Percentiles rank a stretch among this genome's conserved stretches.
Conservation (phyloP, 257 asterid species). For the Solanum piurae region DNA sequence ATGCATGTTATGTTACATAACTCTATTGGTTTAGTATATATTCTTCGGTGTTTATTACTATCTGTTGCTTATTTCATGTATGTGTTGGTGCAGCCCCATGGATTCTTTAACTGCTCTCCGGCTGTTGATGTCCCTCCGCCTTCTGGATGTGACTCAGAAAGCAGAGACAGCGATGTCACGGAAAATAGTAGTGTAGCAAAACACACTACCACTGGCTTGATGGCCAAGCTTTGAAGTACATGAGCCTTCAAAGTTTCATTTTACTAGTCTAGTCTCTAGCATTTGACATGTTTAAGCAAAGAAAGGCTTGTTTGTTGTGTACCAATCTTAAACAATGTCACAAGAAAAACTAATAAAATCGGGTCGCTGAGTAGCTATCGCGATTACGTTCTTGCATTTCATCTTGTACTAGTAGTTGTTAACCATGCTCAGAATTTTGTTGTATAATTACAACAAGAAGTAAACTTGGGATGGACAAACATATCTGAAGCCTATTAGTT, state of each 20-base stretch:
- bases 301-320: not conserved
- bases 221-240: slow-evolving; percentile 46
- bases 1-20: not conserved
- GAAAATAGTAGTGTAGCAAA: slow-evolving; percentile 36
- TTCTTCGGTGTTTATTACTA: not conserved
- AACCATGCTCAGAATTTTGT: not conserved
- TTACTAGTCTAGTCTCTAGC: too few relatives aligned
- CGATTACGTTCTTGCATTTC: not conserved
- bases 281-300: not conserved
- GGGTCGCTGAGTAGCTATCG: not conserved
- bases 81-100: slow-evolving; percentile 65
- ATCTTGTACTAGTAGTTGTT: not conserved
- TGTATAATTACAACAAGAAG: not conserved
- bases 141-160: slow-evolving; percentile 46
- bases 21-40: not conserved
- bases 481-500: not conserved
- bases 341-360: not conserved
- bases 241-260: not conserved
- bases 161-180: slow-evolving; percentile 55
- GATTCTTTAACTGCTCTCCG: slow-evolving; percentile 94
- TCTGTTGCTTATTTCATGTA: not conserved
- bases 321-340: not conserved
- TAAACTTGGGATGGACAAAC: too few relatives aligned
- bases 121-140: slow-evolving; percentile 93
- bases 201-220: slow-evolving; percentile 30